Evolutionary conservation across 164 flowering plant genomes (phyloP), one percentile per base, ranked within the genome.

Genomic region (Paratinospora sagittata): DNA sequence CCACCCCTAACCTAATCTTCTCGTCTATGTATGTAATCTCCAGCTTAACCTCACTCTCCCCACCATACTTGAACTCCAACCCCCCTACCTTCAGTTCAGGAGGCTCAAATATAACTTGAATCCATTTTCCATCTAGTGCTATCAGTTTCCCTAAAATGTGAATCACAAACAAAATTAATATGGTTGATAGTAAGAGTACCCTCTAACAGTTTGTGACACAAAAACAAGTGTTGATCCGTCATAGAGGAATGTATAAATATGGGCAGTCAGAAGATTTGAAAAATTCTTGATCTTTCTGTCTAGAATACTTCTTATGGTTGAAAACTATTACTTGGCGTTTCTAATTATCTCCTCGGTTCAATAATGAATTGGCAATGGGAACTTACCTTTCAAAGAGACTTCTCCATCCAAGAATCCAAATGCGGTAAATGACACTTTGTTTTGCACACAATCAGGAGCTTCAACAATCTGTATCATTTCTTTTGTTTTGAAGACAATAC

Each of bases 391-490:
- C 78, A 95, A 79, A 65, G 96, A 88, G 72, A 95, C 97, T 74
- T 91, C 90, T 49, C 96, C 99, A 66, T 92, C 93, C 13, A 95
- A 73, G 73, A 90, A 84, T 1, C 97, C 97, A 19, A 92, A 78
- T 63, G 80, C 83, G 65, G 94, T 85, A 69, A 95, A 92, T 36
- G 90, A 80, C 1, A 95, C 97, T 74, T 76, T 86, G 84, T 95
- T 92, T 73, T 76, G 85, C 27, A 95, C 90, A 66, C 39, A 77
- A 65, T 91, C 94, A 55, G 99, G 99, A 76, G 94, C 85, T 82
- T 91, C 93, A 74, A 95, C 84, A 13, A 58, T 89, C 75, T 92
- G 97, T 74, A 89, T 83, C 97, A 92, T 92, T 76, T 95, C 97
- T 47, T 92, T 88, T 33, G 97, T 87, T 69, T 81, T 84, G 77